Percentiles rank a stretch among this genome's conserved stretches.
Evolutionary conservation across 805 yeast genomes (phyloP).

Genomic region (Saccharomycopsis lassenensis): DNA sequence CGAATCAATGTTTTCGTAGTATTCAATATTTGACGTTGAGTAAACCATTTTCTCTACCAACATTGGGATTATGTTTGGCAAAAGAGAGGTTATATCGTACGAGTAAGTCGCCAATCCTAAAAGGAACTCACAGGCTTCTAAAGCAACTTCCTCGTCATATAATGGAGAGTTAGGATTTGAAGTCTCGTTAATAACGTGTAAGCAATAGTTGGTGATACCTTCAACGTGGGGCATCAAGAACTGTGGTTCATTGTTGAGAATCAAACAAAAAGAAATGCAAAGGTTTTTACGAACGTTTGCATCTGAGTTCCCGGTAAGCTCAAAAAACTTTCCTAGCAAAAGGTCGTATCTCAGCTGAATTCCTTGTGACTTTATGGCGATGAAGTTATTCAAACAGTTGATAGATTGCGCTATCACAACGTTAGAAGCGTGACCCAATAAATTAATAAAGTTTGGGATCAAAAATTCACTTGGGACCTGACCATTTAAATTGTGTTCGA

Average conservation of each 20-base stretch:
- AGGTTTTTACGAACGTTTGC: conserved; percentile 59
- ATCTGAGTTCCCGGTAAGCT: conserved; percentile 50
- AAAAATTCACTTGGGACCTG: conserved; percentile 57
- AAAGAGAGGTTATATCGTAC: conserved; percentile 46
- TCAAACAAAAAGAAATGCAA: conserved; percentile 60
- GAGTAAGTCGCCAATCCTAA: conserved; percentile 56
- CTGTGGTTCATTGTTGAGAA: conserved; percentile 72
- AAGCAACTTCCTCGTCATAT: conserved; percentile 60
- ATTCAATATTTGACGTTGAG: conserved; percentile 66
- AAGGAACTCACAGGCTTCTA: conserved; percentile 90
- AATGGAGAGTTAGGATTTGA: not conserved
- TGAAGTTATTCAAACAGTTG: conserved; percentile 65
- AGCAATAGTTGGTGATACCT: conserved; percentile 78
- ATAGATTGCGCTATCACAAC: conserved; percentile 52
- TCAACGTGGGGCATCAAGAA: conserved; percentile 66
- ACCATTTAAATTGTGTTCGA: conserved; percentile 57
- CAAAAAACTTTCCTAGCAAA: conserved; percentile 53
- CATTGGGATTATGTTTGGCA: conserved; percentile 62
- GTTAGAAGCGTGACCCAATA: conserved; percentile 33
- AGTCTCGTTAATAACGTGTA: conserved; percentile 56
- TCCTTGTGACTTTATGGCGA: conserved; percentile 58
- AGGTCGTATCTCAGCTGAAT: conserved; percentile 55
- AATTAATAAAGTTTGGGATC: conserved; percentile 51
- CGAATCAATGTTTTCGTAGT: conserved; percentile 52
- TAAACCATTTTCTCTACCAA: conserved; percentile 77